Evolutionary conservation across 345 rosid species (phyloP).

Genomic region (Populus deltoides): DNA sequence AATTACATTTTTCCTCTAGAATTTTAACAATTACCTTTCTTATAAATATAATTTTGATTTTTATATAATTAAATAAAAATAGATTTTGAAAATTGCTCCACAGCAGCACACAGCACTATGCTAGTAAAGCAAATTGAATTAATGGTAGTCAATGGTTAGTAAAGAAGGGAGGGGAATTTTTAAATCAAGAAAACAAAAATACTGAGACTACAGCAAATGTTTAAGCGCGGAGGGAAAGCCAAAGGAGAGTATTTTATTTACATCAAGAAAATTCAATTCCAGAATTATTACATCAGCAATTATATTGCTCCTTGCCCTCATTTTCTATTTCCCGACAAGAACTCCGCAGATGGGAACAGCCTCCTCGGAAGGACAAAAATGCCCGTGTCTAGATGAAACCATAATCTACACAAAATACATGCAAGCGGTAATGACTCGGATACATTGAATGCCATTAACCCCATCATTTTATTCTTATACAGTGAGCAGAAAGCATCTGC

Average conservation of each 20-base stretch:
- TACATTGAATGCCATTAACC: neutral
- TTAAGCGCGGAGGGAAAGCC: neutral
- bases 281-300: neutral
- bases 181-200: neutral
- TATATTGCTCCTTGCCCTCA: neutral
- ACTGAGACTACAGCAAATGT: neutral
- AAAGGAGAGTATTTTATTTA: neutral
- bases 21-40: too few relatives aligned
- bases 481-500: neutral
- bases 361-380: neutral
- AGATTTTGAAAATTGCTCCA: too few relatives aligned
- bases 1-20: too few relatives aligned
- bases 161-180: too few relatives aligned
- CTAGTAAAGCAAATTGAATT: neutral
- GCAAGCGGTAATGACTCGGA: neutral
- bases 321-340: neutral
- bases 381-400: neutral
- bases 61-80: too few relatives aligned
- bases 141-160: neutral
- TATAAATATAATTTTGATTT: too few relatives aligned
- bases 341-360: neutral
- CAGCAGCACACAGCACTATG: too few relatives aligned
- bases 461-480: neutral
- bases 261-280: neutral
- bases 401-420: neutral